Conservation (phyloP, 164 flowering plant genomes). For the Vitis amurensis region DNA sequence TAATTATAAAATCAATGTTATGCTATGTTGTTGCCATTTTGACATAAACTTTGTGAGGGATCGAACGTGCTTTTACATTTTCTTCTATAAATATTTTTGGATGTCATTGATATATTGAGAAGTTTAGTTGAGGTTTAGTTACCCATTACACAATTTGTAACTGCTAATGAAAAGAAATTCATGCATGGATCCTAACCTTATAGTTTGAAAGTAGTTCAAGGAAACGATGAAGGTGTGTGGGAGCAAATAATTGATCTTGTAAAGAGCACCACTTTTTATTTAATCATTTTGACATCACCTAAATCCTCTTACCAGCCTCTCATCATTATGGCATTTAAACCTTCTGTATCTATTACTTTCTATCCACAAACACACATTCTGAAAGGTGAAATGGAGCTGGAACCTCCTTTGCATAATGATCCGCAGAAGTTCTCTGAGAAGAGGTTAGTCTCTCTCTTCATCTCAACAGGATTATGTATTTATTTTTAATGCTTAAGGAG, state of each 20-base stretch:
- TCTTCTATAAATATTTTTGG: no score
- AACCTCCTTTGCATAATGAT: not conserved
- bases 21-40: no score
- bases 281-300: no score
- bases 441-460: conserved; percentile 9
- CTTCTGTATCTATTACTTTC: not conserved
- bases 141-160: no score
- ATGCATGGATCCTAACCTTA: not conserved
- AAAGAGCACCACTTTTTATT: not conserved
- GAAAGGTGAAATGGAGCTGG: conserved; percentile 6
- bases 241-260: not conserved
- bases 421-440: not conserved
- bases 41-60: no score
- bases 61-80: no score
- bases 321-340: not conserved
- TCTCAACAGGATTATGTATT: not conserved
- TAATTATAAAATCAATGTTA: no score
- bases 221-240: not conserved
- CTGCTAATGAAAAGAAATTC: no score
- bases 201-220: conserved; percentile 2
- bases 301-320: not conserved
- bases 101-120: no score
- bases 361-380: not conserved
- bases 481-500: not conserved
- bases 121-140: no score